These are phyloP conservation scores for Aspergillus versicolor DNA, from an alignment of 2,329 filamentous ascomycete species.

Conservation along the genomic window DNA sequence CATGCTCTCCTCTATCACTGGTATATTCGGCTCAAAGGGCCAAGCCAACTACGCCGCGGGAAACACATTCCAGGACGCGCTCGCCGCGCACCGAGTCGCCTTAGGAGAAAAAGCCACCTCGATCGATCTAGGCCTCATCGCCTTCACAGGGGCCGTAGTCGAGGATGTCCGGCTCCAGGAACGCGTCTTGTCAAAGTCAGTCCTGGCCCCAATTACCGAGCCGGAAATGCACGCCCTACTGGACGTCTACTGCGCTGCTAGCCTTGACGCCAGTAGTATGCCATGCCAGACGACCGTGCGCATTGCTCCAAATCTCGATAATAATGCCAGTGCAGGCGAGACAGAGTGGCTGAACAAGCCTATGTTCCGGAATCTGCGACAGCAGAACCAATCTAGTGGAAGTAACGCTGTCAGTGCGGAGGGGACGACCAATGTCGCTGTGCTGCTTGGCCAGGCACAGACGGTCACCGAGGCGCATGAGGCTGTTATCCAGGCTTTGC, in stretches of 20 bases:
- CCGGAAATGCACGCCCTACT: not conserved
- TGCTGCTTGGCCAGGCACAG: not conserved
- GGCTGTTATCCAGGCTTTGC: not conserved
- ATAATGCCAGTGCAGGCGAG: not conserved
- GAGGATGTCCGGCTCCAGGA: not conserved
- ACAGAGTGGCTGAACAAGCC: not conserved
- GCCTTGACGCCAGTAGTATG: not conserved
- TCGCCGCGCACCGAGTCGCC: not conserved
- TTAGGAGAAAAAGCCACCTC: not conserved
- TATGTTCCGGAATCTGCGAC: not conserved
- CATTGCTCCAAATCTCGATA: not conserved
- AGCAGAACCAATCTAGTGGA: not conserved
- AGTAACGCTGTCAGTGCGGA: not conserved
- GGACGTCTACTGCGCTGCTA: not conserved
- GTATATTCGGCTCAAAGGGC: constrained; percentile 47
- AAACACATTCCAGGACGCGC: constrained; percentile 34
- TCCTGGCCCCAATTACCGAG: not conserved
- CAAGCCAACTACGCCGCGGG: constrained; percentile 47
- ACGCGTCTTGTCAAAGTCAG: not conserved
- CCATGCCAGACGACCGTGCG: not conserved
- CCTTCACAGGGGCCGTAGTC: not conserved
- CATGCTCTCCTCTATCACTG: constrained; percentile 41
- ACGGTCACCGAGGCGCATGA: not conserved
- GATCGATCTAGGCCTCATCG: constrained; percentile 3
- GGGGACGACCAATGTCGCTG: not conserved